Percentiles rank a stretch among this genome's conserved stretches.
Conservation (phyloP, 192 early-diverging fungal species). For the Entomortierella lignicola region DNA sequence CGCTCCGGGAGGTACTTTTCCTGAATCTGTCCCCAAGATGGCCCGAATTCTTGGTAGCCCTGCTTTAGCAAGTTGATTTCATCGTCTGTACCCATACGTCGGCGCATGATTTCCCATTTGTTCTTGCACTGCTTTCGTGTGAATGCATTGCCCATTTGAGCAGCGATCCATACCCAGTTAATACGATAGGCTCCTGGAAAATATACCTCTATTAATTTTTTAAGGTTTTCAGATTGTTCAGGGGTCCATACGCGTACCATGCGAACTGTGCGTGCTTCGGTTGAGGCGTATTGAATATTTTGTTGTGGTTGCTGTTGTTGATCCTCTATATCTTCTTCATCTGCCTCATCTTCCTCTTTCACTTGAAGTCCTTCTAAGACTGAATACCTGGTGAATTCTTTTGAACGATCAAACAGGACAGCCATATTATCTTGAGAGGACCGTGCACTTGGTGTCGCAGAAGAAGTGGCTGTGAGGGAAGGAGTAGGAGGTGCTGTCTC, state of each 20-base stretch:
- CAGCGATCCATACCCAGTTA: slow-evolving; percentile 53
- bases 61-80: slow-evolving; percentile 31
- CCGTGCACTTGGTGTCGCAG: slow-evolving; percentile 16
- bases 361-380: too few relatives aligned
- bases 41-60: slow-evolving; percentile 46
- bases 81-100: slow-evolving; percentile 41
- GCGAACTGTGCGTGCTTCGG: slow-evolving; percentile 5
- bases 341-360: slow-evolving; percentile 5
- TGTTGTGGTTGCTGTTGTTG: slow-evolving; percentile 5
- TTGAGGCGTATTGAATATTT: background rate
- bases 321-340: slow-evolving; percentile 15
- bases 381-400: background rate
- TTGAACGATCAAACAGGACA: slow-evolving; percentile 9
- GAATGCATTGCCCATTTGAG: slow-evolving; percentile 48
- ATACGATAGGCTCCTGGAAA: slow-evolving; percentile 50
- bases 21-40: slow-evolving; percentile 50
- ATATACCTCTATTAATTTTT: slow-evolving; percentile 42
- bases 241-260: slow-evolving; percentile 49
- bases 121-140: slow-evolving; percentile 54
- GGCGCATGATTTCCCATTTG: slow-evolving; percentile 53
- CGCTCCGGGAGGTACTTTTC: slow-evolving; percentile 48
- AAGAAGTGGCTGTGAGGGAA: slow-evolving; percentile 30
- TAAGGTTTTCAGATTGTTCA: slow-evolving; percentile 43
- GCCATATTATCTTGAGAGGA: slow-evolving; percentile 38
- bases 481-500: slow-evolving; percentile 15